Percentiles rank a stretch among this genome's conserved stretches.
Evolutionary conservation across 352 stramenopile genomes (phyloP).

Genomic region (Phytophthora parvispora): DNA sequence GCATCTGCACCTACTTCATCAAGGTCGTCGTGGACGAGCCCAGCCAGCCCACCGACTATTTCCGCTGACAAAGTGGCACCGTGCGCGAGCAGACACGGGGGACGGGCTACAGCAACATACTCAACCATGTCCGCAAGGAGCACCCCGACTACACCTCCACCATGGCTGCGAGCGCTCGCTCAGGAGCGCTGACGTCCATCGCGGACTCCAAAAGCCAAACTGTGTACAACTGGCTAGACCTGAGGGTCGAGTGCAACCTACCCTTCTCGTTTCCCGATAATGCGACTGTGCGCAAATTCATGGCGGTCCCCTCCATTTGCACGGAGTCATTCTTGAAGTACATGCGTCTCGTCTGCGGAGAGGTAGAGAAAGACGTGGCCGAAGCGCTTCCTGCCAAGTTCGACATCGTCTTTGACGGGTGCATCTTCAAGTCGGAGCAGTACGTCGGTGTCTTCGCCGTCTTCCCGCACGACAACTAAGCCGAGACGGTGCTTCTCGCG

Average conservation of each 20-base stretch:
- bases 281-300: background rate
- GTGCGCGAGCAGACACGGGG: background rate
- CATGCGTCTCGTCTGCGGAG: background rate
- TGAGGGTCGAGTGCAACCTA: background rate
- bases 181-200: too few relatives aligned
- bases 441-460: background rate
- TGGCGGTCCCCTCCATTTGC: background rate
- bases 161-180: background rate
- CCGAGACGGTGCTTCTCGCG: slow-evolving; percentile 1
- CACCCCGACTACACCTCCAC: background rate
- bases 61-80: too few relatives aligned
- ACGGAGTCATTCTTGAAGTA: slow-evolving; percentile 7
- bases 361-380: background rate
- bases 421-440: slow-evolving; percentile 9
- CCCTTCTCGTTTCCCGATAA: slow-evolving; percentile 2
- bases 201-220: too few relatives aligned
- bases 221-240: background rate
- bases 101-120: slow-evolving; percentile 2
- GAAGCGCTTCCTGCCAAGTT: background rate
- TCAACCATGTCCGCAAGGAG: slow-evolving; percentile 4
- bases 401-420: slow-evolving; percentile 3
- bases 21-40: background rate
- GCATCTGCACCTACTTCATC: too few relatives aligned
- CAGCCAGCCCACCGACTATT: background rate
- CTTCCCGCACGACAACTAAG: background rate